Percentiles rank a stretch among this genome's conserved stretches.
phyloP scores from a whole-genome alignment of 352 stramenopile genomes.

The Phytophthora tubulina region DNA sequence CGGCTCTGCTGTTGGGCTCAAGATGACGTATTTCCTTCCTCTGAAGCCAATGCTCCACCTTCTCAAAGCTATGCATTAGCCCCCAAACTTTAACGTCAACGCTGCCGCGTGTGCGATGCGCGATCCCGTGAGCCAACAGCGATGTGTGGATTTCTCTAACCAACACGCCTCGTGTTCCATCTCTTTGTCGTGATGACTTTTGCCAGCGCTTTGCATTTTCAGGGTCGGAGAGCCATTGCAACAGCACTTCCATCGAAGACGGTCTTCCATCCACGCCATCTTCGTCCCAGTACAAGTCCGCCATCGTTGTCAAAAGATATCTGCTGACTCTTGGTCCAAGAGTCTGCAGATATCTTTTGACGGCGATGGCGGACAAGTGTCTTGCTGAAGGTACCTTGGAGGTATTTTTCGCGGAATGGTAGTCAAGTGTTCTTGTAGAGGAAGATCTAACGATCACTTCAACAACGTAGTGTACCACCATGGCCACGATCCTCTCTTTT shows the following conservation, averaged over 20 bases:
- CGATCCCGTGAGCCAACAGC: conserved; percentile 13
- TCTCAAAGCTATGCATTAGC: conserved; percentile 25
- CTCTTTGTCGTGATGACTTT: not conserved
- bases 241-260: conserved; percentile 29
- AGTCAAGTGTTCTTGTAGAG: conserved; percentile 22
- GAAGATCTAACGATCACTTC: conserved; percentile 8
- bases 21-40: conserved; percentile 26
- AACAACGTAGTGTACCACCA: not conserved
- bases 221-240: conserved; percentile 32
- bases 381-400: conserved; percentile 6
- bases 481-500: too few species aligned
- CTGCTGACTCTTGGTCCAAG: conserved; percentile 2
- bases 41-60: conserved; percentile 35
- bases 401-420: conserved; percentile 10
- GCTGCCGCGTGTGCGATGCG: conserved; percentile 1
- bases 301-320: conserved; percentile 25
- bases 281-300: conserved; percentile 21
- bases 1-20: conserved; percentile 21
- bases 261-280: conserved; percentile 20
- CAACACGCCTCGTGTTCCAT: not conserved
- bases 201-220: conserved; percentile 35
- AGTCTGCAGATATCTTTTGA: too few species aligned
- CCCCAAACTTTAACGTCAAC: conserved; percentile 16
- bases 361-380: too few species aligned
- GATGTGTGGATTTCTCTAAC: conserved; percentile 10